Conservation (phyloP, 1,139 yeast genomes). For the Keqinozyma sinolaborantium region DNA sequence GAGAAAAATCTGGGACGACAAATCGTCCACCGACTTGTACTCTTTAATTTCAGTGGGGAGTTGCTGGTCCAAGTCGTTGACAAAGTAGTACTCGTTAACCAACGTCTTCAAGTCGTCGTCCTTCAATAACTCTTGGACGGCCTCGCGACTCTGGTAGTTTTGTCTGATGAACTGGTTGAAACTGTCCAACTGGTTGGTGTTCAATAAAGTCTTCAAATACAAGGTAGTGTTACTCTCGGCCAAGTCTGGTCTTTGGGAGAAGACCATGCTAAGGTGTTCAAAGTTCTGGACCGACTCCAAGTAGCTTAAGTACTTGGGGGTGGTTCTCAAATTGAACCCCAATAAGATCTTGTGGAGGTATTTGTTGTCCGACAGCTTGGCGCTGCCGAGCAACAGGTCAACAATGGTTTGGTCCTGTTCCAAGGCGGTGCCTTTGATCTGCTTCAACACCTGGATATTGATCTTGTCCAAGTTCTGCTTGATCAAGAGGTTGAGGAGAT, state of each 20-base stretch:
- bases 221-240: not conserved
- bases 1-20: conserved; percentile 7
- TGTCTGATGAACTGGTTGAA: conserved; percentile 8
- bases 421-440: conserved; percentile 7
- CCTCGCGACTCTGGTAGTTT: conserved; percentile 3
- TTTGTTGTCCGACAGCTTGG: conserved; percentile 8
- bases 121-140: conserved; percentile 8
- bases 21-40: not conserved
- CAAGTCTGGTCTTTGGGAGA: conserved; percentile 3
- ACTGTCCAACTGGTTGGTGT: conserved; percentile 10
- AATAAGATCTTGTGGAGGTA: conserved; percentile 8
- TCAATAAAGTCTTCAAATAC: conserved; percentile 11
- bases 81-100: conserved; percentile 7
- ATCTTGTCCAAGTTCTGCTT: conserved; percentile 25
- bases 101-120: conserved; percentile 5
- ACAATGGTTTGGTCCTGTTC: conserved; percentile 5
- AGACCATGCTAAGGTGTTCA: conserved; percentile 4
- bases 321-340: conserved; percentile 4
- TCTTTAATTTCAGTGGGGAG: conserved; percentile 1
- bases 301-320: conserved; percentile 4
- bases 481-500: conserved; percentile 18
- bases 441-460: conserved; percentile 18
- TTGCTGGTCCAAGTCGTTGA: conserved; percentile 2
- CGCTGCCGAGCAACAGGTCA: conserved; percentile 4
- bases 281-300: conserved; percentile 6